Base-by-base conservation (phyloP, 306 rosid species). In the Gillenia trifoliata region DNA sequence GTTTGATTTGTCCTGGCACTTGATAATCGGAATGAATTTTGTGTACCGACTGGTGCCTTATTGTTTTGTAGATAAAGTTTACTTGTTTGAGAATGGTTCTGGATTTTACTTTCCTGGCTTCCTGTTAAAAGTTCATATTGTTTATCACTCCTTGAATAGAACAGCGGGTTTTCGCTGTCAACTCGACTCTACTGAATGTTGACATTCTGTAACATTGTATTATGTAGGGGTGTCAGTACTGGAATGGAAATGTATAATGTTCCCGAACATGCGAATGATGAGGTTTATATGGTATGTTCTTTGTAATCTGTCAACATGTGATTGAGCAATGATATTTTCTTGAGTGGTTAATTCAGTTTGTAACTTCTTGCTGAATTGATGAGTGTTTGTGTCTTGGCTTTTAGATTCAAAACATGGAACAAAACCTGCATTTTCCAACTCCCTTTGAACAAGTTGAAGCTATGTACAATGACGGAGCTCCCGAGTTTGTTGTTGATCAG, bases 401-500 rank as follows among this genome's bases (percentile, higher is more conserved):
- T 29, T 79, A 91, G 93, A 83, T 79, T 72, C 91, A 86, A 84
- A 90, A 88, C 76, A 66, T 83, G 72, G 87, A 79, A 75, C 75
- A 85, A 40, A 88, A 85, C 87, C 59, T 88, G 59, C 91, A 83
- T 70, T 79, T 87, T 73, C 76, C 83, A 26, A 70, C 87, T 78
- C 88, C 91, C 55, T 78, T 78, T 22, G 93, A 86, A 78, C 93
- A 86, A 85, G 82, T 83, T 79, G 91, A 85, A 80, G 82, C 84
- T 68, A 81, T 89, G 96, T 79, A 87, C 77, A 89, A 80, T 8
- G 92, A 93, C 84, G 94, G 91, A 77, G 82, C 89, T 52, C 87
- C 92, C 22, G 96, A 93, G 70, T 89, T 85, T 93, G 88, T 88
- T 66, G 86, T 89, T 80, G 97, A 93, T 75, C 97, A 89, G 86